Conservation (phyloP, 768 basidiomycete species). For the Psilocybe azurescens region DNA sequence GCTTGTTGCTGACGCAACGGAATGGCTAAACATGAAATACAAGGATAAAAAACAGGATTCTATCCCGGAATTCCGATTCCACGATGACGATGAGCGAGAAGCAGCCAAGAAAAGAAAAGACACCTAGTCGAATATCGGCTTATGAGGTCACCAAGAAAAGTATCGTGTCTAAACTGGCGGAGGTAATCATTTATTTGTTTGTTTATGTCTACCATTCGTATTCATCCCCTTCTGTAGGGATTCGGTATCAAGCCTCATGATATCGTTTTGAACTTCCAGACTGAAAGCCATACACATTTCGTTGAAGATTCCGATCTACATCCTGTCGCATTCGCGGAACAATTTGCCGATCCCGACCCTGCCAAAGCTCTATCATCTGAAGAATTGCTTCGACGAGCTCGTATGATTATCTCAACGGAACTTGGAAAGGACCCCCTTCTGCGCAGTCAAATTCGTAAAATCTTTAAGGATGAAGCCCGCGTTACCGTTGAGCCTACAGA, state of each 20-base stretch:
- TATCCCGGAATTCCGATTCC: conserved; percentile 62
- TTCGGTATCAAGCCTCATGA: conserved; percentile 85
- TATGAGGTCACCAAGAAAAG: conserved; percentile 88
- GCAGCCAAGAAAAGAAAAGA: conserved; percentile 69
- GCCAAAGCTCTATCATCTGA: conserved; percentile 61
- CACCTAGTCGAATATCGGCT: conserved; percentile 82
- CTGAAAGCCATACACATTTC: conserved; percentile 63
- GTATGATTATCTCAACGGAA: conserved; percentile 88
- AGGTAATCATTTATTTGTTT: conserved; percentile 49
- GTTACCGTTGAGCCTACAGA: conserved; percentile 89
- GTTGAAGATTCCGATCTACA: conserved; percentile 83
- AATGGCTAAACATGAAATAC: conserved; percentile 90
- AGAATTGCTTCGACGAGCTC: conserved; percentile 73
- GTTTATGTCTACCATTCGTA: not conserved
- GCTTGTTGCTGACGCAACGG: conserved; percentile 87
- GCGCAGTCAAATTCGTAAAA: conserved; percentile 73
- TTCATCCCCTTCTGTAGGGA: conserved; percentile 49
- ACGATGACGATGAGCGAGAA: conserved; percentile 68
- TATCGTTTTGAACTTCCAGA: conserved; percentile 84
- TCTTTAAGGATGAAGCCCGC: conserved; percentile 76
- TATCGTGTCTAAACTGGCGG: conserved; percentile 75
- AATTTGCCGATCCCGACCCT: conserved; percentile 78
- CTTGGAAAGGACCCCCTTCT: conserved; percentile 93
- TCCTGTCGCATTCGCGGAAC: conserved; percentile 84
- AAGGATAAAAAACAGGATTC: conserved; percentile 72